A percentile compares a stretch with the other conserved stretches of the same genome.
These are phyloP conservation scores for Cucumis sativus DNA, from an alignment of 306 rosid genomes.

Conservation along the genomic window DNA sequence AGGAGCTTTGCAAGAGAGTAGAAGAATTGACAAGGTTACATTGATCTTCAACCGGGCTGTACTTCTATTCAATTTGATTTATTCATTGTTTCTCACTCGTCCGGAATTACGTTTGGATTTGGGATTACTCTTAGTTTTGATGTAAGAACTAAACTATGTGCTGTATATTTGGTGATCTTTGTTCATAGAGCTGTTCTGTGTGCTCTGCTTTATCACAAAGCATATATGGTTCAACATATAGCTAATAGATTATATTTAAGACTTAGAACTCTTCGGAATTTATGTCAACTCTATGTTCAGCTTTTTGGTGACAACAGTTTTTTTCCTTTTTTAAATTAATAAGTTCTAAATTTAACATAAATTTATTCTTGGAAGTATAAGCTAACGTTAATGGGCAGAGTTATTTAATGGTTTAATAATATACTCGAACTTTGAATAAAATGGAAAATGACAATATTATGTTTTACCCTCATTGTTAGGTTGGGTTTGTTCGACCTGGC, in stretches of 20 bases:
- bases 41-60: conserved; percentile 17
- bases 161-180: not conserved
- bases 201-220: not conserved
- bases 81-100: not conserved
- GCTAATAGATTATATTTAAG: not conserved
- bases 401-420: no score
- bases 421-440: no score
- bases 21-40: conserved; percentile 94
- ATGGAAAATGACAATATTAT: no score
- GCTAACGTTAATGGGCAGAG: not conserved
- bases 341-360: not conserved
- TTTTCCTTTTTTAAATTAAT: not conserved
- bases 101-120: not conserved
- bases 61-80: not conserved
- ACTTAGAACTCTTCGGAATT: not conserved
- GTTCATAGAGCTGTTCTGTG: not conserved
- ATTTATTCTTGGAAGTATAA: no score
- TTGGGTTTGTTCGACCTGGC: no score
- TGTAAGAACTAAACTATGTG: not conserved
- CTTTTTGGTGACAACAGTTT: not conserved
- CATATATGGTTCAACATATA: not conserved
- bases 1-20: conserved; percentile 90
- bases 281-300: not conserved
- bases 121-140: not conserved
- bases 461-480: no score